A percentile compares a stretch with the other conserved stretches of the same genome.
Evolutionary conservation across 176 grass and related monocot species (phyloP).

Genomic region (Eragrostis nindensis): DNA sequence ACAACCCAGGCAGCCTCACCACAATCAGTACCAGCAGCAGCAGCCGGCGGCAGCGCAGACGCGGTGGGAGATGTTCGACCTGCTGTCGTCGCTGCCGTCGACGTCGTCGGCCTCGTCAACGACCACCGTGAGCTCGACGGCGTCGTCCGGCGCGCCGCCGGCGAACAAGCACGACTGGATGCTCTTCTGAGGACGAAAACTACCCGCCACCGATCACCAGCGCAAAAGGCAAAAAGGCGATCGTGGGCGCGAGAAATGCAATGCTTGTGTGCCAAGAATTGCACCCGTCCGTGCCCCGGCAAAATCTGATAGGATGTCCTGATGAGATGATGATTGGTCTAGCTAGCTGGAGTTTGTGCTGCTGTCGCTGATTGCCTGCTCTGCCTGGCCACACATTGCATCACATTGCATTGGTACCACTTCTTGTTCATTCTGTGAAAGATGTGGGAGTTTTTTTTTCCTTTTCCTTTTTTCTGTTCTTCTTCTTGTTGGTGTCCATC

Average conservation of each 20-base stretch:
- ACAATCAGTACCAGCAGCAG: slow-evolving; percentile 18
- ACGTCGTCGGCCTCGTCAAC: slow-evolving; percentile 68
- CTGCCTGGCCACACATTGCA: slow-evolving; percentile 25
- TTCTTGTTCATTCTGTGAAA: slow-evolving; percentile 53
- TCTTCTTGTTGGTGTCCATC: slow-evolving; percentile 23
- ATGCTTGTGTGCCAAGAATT: slow-evolving; percentile 56
- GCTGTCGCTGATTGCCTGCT: neutral
- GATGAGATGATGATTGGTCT: slow-evolving; percentile 33
- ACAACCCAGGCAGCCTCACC: neutral
- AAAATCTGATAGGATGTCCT: slow-evolving; percentile 10
- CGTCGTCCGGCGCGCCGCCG: slow-evolving; percentile 52
- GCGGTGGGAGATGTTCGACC: slow-evolving; percentile 85
- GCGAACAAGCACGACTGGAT: slow-evolving; percentile 76
- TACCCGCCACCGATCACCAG: neutral
- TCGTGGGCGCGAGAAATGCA: slow-evolving; percentile 13
- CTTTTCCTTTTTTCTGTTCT: neutral
- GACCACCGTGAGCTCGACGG: slow-evolving; percentile 62
- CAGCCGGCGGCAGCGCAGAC: slow-evolving; percentile 32
- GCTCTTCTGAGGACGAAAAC: slow-evolving; percentile 46
- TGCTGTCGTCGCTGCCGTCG: slow-evolving; percentile 70
- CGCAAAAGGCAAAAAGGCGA: slow-evolving; percentile 12
- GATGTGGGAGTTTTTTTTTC: slow-evolving; percentile 36
- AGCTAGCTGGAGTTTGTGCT: slow-evolving; percentile 8
- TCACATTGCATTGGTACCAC: neutral
- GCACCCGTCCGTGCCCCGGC: slow-evolving; percentile 37